Evolutionary conservation across 345 rosid genomes (phyloP).

Genomic region (Euphorbia tirucalli): DNA sequence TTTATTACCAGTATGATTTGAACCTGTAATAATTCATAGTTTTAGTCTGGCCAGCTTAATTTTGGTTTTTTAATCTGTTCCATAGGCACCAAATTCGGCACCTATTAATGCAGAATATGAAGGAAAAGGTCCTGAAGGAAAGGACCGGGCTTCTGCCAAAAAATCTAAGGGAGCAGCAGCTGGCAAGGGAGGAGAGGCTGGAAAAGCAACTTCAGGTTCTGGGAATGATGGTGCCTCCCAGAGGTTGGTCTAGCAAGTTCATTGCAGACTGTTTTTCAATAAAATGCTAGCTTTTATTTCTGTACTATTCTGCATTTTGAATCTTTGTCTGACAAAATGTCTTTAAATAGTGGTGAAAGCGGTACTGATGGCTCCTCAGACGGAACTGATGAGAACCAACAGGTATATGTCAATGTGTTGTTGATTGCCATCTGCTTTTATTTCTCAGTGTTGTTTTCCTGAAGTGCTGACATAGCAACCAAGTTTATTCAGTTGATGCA

Average conservation of each 20-base stretch:
- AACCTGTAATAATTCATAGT: too few relatives aligned
- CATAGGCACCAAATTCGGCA: constrained; percentile 53
- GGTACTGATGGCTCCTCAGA: constrained; percentile 93
- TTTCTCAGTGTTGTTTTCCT: not conserved
- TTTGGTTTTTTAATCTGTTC: not conserved
- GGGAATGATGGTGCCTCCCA: constrained; percentile 86
- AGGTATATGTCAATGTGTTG: constrained; percentile 37
- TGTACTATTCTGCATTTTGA: not conserved
- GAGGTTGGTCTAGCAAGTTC: constrained; percentile 42
- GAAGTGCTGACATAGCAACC: not conserved
- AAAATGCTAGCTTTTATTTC: not conserved
- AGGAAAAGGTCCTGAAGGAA: constrained; percentile 47
- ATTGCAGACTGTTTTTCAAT: not conserved
- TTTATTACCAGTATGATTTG: too few relatives aligned
- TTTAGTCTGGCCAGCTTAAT: not conserved
- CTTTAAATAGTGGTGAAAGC: constrained; percentile 67
- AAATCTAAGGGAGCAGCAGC: constrained; percentile 59
- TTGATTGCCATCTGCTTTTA: not conserved
- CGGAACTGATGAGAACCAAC: constrained; percentile 71
- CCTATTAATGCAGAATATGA: constrained; percentile 47
- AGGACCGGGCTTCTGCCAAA: constrained; percentile 59
- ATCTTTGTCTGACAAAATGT: constrained; percentile 21
- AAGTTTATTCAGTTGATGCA: not conserved
- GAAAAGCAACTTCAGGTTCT: constrained; percentile 70
- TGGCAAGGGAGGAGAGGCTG: constrained; percentile 60